Percentiles rank a stretch among this genome's conserved stretches.
Conservation (phyloP, 495 filamentous ascomycete genomes). For the Penicillium parvum region DNA sequence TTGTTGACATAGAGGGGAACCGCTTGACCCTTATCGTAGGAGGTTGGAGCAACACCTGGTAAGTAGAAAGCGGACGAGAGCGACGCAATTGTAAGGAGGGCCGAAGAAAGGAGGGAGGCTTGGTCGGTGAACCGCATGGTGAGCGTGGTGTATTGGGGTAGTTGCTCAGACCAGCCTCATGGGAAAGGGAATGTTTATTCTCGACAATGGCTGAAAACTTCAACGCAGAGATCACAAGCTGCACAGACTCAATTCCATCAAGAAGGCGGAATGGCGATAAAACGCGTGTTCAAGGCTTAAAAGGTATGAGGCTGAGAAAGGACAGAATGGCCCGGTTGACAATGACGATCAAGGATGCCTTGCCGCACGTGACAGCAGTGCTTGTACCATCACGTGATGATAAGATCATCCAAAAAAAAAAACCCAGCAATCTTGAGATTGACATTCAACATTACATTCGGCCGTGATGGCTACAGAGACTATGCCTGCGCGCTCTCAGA, state of each 20-base stretch:
- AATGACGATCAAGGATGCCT: slow-evolving; percentile 6
- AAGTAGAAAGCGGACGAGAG: slow-evolving; percentile 84
- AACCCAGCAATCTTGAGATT: slow-evolving; percentile 15
- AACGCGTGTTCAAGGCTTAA: not conserved
- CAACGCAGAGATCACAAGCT: not conserved
- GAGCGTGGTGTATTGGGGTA: slow-evolving; percentile 12
- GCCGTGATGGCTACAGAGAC: slow-evolving; percentile 23
- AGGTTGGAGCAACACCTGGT: slow-evolving; percentile 90
- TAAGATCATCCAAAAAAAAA: slow-evolving; percentile 31
- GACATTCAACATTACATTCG: slow-evolving; percentile 4
- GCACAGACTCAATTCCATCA: not conserved
- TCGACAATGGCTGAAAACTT: not conserved
- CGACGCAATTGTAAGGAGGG: slow-evolving; percentile 33
- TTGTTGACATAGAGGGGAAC: slow-evolving; percentile 93
- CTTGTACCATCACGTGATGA: slow-evolving; percentile 32
- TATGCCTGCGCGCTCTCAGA: slow-evolving; percentile 21
- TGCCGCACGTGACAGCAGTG: slow-evolving; percentile 8
- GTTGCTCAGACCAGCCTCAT: slow-evolving; percentile 15
- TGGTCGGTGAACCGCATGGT: slow-evolving; percentile 40
- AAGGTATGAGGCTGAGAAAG: not conserved
- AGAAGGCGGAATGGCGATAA: not conserved
- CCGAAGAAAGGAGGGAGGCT: slow-evolving; percentile 23
- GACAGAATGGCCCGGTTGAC: slow-evolving; percentile 10
- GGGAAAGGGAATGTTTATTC: not conserved
- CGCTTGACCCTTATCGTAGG: slow-evolving; percentile 67